Evolutionary conservation across 2,329 filamentous ascomycete genomes (phyloP).

Genomic region (Magnaporthiopsis poae): DNA sequence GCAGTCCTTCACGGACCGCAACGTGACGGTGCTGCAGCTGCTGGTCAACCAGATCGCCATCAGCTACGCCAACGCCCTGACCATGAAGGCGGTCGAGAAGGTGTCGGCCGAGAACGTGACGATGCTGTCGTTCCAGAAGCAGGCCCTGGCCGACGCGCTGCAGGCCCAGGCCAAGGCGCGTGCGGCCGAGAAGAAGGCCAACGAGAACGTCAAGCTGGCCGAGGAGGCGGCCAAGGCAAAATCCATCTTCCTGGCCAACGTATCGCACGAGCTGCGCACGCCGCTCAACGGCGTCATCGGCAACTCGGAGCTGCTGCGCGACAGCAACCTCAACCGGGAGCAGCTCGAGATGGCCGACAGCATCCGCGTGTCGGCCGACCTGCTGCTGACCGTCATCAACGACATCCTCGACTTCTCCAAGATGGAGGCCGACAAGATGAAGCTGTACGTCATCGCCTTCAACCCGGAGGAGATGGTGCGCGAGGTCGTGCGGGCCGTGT

Average conservation of each 20-base stretch:
- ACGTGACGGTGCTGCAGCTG: slow-evolving; percentile 55
- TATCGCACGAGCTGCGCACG: slow-evolving; percentile 71
- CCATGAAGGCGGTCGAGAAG: slow-evolving; percentile 63
- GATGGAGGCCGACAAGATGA: slow-evolving; percentile 80
- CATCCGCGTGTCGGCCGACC: slow-evolving; percentile 75
- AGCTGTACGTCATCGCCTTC: slow-evolving; percentile 63
- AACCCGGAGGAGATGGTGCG: slow-evolving; percentile 58
- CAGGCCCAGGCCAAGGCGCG: slow-evolving; percentile 69
- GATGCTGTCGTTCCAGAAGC: slow-evolving; percentile 69
- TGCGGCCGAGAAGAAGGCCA: slow-evolving; percentile 63
- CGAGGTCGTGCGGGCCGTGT: slow-evolving; percentile 56
- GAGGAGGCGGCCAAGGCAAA: slow-evolving; percentile 78
- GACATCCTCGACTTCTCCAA: slow-evolving; percentile 94
- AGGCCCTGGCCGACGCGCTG: slow-evolving; percentile 60
- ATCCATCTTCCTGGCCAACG: slow-evolving; percentile 69
- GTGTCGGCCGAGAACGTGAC: slow-evolving; percentile 68
- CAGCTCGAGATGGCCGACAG: slow-evolving; percentile 81
- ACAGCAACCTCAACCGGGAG: slow-evolving; percentile 64
- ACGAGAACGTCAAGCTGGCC: slow-evolving; percentile 69
- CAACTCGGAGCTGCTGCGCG: slow-evolving; percentile 72
- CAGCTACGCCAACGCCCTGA: slow-evolving; percentile 58
- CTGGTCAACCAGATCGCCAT: slow-evolving; percentile 71
- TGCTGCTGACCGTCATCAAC: slow-evolving; percentile 85
- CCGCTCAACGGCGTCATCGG: slow-evolving; percentile 83
- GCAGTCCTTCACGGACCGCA: slow-evolving; percentile 67